These are phyloP conservation scores for Beauveria australis DNA, from an alignment of 2,329 filamentous ascomycete genomes.

Conservation along the genomic window DNA sequence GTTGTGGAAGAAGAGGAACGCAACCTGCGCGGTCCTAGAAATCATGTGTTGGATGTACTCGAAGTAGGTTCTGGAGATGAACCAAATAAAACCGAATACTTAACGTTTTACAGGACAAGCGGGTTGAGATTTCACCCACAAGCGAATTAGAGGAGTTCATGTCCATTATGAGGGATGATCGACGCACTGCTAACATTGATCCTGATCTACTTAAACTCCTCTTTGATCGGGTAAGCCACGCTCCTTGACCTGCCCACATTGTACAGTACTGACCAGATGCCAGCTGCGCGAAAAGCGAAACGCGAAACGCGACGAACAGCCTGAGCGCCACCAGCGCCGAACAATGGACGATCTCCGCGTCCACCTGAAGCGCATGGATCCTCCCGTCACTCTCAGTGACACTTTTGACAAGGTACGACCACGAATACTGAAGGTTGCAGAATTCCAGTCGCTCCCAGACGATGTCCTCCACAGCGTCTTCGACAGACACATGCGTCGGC, in stretches of 20 bases:
- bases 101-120: slow-evolving; percentile 62
- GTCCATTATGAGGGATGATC: slow-evolving; percentile 73
- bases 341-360: slow-evolving; percentile 78
- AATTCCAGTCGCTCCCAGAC: slow-evolving; percentile 80
- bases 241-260: background rate
- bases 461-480: slow-evolving; percentile 77
- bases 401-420: slow-evolving; percentile 82
- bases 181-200: slow-evolving; percentile 80
- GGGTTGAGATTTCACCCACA: slow-evolving; percentile 79
- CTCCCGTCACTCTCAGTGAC: slow-evolving; percentile 67
- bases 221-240: slow-evolving; percentile 62
- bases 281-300: slow-evolving; percentile 79
- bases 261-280: background rate
- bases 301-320: slow-evolving; percentile 72
- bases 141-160: slow-evolving; percentile 87
- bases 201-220: slow-evolving; percentile 70
- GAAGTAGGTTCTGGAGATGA: slow-evolving; percentile 53
- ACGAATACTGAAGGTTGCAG: slow-evolving; percentile 70
- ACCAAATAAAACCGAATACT: slow-evolving; percentile 21
- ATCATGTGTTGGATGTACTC: slow-evolving; percentile 79
- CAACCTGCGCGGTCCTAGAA: slow-evolving; percentile 69
- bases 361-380: slow-evolving; percentile 82
- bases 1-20: slow-evolving; percentile 88
- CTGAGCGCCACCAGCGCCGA: slow-evolving; percentile 78
- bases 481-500: slow-evolving; percentile 81